phyloP scores from a whole-genome alignment of 352 stramenopile genomes.

The Phytopythium oedochilum region DNA sequence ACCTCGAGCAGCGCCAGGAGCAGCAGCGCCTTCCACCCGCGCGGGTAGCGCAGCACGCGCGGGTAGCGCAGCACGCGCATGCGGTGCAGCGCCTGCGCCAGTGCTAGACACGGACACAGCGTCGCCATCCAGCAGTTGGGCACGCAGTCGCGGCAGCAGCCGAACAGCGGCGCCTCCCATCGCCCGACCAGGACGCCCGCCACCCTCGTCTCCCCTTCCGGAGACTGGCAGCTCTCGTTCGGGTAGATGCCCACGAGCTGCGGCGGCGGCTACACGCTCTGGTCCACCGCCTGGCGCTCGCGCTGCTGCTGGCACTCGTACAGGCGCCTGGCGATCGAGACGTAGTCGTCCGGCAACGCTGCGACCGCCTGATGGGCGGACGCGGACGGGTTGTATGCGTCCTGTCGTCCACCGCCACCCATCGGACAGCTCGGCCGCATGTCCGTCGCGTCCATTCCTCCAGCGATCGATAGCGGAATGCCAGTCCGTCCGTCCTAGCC shows the following conservation, averaged over 20 bases:
- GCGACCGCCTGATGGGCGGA: too few species aligned
- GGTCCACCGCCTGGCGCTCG: not conserved
- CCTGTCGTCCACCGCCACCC: too few species aligned
- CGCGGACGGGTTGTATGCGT: not conserved
- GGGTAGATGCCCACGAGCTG: not conserved
- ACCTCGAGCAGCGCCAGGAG: conserved; percentile 8
- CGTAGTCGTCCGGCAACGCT: conserved; percentile 2
- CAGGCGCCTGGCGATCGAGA: conserved; percentile 1
- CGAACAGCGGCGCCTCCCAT: conserved; percentile 31
- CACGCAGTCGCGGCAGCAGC: conserved; percentile 28
- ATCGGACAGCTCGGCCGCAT: not conserved
- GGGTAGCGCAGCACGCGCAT: conserved; percentile 8
- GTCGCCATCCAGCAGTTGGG: conserved; percentile 39
- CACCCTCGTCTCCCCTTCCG: conserved; percentile 7
- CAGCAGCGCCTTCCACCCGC: conserved; percentile 11
- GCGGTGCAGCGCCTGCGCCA: conserved; percentile 36
- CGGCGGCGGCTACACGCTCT: not conserved
- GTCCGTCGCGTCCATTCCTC: not conserved
- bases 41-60: not conserved
- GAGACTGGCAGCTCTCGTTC: not conserved
- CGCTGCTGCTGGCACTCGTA: conserved; percentile 1
- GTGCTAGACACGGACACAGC: conserved; percentile 37
- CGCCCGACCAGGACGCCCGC: conserved; percentile 14
- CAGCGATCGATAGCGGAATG: not conserved
- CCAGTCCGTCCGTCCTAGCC: too few species aligned